A percentile compares a stretch with the other conserved stretches of the same genome.
phyloP scores from a whole-genome alignment of 2,329 filamentous ascomycete genomes.

The Sodiomyces alkalinus region DNA sequence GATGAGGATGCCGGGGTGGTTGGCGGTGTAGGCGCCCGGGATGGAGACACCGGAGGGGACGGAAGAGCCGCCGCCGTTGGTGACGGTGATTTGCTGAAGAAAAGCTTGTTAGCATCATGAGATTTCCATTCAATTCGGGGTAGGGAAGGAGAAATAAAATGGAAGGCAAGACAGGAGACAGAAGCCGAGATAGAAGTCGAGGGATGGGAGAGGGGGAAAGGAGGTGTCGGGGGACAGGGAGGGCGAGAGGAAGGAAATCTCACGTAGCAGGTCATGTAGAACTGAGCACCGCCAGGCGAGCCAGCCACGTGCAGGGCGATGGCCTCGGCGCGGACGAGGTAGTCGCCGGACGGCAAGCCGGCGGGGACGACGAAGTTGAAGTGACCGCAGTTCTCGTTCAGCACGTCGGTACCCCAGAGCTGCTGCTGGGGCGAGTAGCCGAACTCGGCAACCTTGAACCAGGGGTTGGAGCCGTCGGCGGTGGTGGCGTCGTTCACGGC shows the following conservation, averaged over 20 bases:
- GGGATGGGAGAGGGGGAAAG: no score
- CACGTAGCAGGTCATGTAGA: constrained; percentile 6
- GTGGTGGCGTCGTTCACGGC: constrained; percentile 29
- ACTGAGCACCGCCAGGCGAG: constrained; percentile 10
- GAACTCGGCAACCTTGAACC: constrained; percentile 37
- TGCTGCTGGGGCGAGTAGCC: constrained; percentile 13
- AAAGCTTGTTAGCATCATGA: neutral
- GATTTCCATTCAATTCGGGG: no score
- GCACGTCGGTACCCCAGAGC: constrained; percentile 3
- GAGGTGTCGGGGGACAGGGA: no score
- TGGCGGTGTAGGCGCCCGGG: constrained; percentile 6
- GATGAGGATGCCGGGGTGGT: constrained; percentile 2
- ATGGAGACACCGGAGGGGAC: constrained; percentile 10
- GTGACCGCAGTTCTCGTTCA: constrained; percentile 3
- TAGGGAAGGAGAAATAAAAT: no score
- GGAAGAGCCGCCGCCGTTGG: constrained; percentile 11
- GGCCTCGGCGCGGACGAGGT: constrained; percentile 26
- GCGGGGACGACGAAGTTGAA: constrained; percentile 15
- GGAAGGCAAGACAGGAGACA: no score
- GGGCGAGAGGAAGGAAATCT: neutral
- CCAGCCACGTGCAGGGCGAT: constrained; percentile 26
- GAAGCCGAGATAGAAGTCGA: no score
- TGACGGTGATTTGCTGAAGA: constrained; percentile 10
- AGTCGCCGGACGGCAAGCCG: constrained; percentile 24
- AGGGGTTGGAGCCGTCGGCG: constrained; percentile 25